A percentile compares a stretch with the other conserved stretches of the same genome.
Evolutionary conservation across 768 basidiomycete genomes (phyloP).

Genomic region (Neoboletus brunneissimus): DNA sequence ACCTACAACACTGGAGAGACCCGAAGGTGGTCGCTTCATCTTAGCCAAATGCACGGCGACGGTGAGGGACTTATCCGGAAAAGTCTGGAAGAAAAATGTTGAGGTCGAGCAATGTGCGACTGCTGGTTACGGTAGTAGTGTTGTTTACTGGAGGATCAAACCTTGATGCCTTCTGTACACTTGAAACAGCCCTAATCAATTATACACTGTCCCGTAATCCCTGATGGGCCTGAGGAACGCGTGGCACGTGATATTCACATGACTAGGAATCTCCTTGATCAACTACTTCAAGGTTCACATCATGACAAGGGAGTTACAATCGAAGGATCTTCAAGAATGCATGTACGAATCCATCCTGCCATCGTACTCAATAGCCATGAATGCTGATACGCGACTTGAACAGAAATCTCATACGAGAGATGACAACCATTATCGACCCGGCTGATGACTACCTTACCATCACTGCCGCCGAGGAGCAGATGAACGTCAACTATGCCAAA

Average conservation of each 20-base stretch:
- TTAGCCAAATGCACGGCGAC: conserved; percentile 48
- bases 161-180: neutral
- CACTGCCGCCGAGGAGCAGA: conserved; percentile 67
- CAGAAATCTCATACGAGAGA: conserved; percentile 67
- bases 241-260: conserved; percentile 21
- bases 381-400: conserved; percentile 4
- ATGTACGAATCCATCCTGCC: conserved; percentile 18
- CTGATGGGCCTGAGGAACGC: no score
- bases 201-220: no score
- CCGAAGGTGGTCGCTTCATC: conserved; percentile 59
- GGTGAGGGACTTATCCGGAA: conserved; percentile 59
- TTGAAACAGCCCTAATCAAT: no score
- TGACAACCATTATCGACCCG: conserved; percentile 71
- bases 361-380: neutral
- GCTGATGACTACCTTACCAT: conserved; percentile 79
- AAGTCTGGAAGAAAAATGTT: conserved; percentile 56
- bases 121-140: conserved; percentile 60
- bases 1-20: conserved; percentile 50
- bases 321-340: conserved; percentile 36
- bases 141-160: conserved; percentile 68
- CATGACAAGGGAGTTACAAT: conserved; percentile 31
- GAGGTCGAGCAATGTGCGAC: conserved; percentile 63
- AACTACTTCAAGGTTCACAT: neutral
- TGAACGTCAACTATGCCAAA: conserved; percentile 52
- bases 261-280: neutral